These are phyloP conservation scores for Murraya koenigii DNA, from an alignment of 345 rosid genomes.

Conservation along the genomic window DNA sequence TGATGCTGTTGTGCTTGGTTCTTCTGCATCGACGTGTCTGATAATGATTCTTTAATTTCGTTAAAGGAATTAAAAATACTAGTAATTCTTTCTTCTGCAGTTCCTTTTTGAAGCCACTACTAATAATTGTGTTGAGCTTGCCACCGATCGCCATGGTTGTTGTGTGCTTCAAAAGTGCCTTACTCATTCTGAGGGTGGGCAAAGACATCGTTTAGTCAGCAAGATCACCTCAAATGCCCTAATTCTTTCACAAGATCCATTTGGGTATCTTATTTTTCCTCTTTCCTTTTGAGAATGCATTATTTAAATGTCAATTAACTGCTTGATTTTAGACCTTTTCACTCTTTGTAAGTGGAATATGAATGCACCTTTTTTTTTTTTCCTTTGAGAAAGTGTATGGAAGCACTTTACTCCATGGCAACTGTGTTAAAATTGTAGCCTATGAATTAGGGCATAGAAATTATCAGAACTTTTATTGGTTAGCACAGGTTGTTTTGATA, in stretches of 20 bases:
- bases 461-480: not conserved
- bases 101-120: constrained; percentile 68
- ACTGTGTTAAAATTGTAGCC: not conserved
- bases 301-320: not conserved
- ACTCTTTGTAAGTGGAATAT: not conserved
- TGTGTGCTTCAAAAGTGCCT: constrained; percentile 85
- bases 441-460: not conserved
- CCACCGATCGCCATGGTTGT: constrained; percentile 79
- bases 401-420: not conserved
- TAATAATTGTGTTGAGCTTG: constrained; percentile 69
- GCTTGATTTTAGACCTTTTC: not conserved
- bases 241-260: constrained; percentile 72
- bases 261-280: constrained; percentile 46
- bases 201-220: constrained; percentile 38
- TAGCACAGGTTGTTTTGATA: not conserved
- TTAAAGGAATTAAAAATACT: not conserved
- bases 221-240: constrained; percentile 64
- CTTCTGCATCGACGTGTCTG: not conserved
- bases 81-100: constrained; percentile 33
- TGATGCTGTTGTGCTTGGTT: not conserved
- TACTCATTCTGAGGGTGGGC: constrained; percentile 46
- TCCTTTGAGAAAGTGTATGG: not conserved
- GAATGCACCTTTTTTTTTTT: no score
- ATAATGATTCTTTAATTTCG: not conserved
- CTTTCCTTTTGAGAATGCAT: not conserved